phyloP scores from a whole-genome alignment of 441 rosid species.

The Melastoma candidum region DNA sequence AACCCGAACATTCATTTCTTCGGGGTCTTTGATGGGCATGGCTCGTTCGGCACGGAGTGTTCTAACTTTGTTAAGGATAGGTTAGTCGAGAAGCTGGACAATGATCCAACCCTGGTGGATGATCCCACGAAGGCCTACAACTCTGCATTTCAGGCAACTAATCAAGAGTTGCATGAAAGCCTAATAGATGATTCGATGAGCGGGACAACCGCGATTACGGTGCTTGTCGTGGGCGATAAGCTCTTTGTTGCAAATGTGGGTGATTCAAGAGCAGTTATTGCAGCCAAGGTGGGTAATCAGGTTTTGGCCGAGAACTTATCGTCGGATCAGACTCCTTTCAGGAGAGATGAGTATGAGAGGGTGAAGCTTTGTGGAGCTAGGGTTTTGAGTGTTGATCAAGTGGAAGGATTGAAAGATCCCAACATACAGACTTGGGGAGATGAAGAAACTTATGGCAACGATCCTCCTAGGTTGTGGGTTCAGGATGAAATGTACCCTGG shows the following conservation, averaged over 20 bases:
- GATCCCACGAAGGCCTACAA: slow-evolving; percentile 69
- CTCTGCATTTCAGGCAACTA: slow-evolving; percentile 54
- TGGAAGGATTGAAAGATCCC: slow-evolving; percentile 83
- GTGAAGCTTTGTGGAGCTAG: slow-evolving; percentile 90
- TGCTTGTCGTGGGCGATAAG: slow-evolving; percentile 70
- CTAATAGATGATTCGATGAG: slow-evolving; percentile 84
- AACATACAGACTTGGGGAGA: slow-evolving; percentile 66
- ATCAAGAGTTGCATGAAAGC: slow-evolving; percentile 58
- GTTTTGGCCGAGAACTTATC: slow-evolving; percentile 69
- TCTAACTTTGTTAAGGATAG: slow-evolving; percentile 71
- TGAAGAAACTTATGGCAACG: slow-evolving; percentile 81
- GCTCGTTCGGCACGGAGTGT: slow-evolving; percentile 64
- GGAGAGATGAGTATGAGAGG: slow-evolving; percentile 86
- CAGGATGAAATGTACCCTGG: slow-evolving; percentile 89
- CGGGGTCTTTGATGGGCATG: slow-evolving; percentile 96
- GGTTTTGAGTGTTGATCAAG: slow-evolving; percentile 80
- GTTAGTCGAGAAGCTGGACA: slow-evolving; percentile 55
- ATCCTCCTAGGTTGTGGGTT: slow-evolving; percentile 97
- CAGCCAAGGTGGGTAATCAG: slow-evolving; percentile 47
- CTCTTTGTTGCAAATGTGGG: slow-evolving; percentile 85
- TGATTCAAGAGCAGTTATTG: slow-evolving; percentile 89
- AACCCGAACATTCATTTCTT: slow-evolving; percentile 87
- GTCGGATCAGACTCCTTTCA: slow-evolving; percentile 87
- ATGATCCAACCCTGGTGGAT: slow-evolving; percentile 47
- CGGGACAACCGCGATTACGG: slow-evolving; percentile 92